These are phyloP conservation scores for Boletus edulis DNA, from an alignment of 768 basidiomycete genomes.

Conservation along the genomic window DNA sequence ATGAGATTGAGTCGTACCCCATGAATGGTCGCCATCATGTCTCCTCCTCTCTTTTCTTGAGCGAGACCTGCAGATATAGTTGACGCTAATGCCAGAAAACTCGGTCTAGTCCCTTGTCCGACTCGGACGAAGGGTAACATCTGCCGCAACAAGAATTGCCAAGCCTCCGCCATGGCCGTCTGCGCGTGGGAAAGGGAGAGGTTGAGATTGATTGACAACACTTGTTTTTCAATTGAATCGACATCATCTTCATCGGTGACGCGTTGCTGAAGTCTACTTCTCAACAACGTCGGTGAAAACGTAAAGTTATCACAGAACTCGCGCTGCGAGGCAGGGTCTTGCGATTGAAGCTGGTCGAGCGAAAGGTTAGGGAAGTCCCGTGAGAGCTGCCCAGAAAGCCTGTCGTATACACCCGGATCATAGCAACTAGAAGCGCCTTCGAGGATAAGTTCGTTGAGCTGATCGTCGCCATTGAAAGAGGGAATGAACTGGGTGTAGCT, in stretches of 20 bases:
- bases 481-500: constrained; percentile 60
- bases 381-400: constrained; percentile 48
- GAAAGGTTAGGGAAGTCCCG: constrained; percentile 56
- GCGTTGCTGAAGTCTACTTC: constrained; percentile 52
- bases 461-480: constrained; percentile 59
- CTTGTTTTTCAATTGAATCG: constrained; percentile 52
- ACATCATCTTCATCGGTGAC: constrained; percentile 35
- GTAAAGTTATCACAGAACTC: constrained; percentile 79
- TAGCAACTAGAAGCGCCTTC: constrained; percentile 73
- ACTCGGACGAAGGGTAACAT: constrained; percentile 62
- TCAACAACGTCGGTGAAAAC: constrained; percentile 62
- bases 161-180: constrained; percentile 69
- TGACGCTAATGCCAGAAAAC: constrained; percentile 55
- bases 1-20: constrained; percentile 71
- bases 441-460: constrained; percentile 60
- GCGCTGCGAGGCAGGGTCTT: constrained; percentile 62
- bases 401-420: constrained; percentile 69
- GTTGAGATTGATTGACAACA: constrained; percentile 82
- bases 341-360: constrained; percentile 61
- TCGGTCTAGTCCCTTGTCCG: constrained; percentile 52
- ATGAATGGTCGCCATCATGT: constrained; percentile 84
- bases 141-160: constrained; percentile 70
- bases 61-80: constrained; percentile 67
- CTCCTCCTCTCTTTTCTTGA: constrained; percentile 67
- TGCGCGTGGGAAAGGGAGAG: constrained; percentile 83